Conservation (phyloP, 176 grass and related monocot genomes). For the Puccinellia tenuiflora region DNA sequence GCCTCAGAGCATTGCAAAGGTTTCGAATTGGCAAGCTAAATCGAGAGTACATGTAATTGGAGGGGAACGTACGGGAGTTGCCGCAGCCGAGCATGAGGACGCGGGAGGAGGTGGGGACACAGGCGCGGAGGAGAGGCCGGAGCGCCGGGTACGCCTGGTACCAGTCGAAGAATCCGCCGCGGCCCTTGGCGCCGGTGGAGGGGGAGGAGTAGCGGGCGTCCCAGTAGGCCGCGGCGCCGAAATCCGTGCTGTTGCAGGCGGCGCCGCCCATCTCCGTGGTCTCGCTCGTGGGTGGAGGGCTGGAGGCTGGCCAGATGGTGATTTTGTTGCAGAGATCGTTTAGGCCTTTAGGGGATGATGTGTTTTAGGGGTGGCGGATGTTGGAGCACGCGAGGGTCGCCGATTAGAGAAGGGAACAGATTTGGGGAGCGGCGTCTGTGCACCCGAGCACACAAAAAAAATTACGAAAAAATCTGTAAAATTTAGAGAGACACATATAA, state of each 20-base stretch:
- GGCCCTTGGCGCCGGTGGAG: slow-evolving; percentile 31
- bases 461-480: no score
- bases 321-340: neutral
- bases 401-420: neutral
- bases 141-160: slow-evolving; percentile 81
- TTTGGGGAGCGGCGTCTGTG: no score
- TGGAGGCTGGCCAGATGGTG: neutral
- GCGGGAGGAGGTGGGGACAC: slow-evolving; percentile 46
- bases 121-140: slow-evolving; percentile 58
- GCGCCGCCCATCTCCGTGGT: slow-evolving; percentile 27
- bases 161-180: slow-evolving; percentile 71
- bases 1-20: neutral
- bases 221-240: slow-evolving; percentile 73
- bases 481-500: no score
- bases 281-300: neutral
- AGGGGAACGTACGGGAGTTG: slow-evolving; percentile 52
- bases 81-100: slow-evolving; percentile 90
- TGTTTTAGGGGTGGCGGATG: neutral
- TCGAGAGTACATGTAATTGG: neutral
- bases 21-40: neutral
- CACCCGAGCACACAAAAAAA: no score
- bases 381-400: neutral
- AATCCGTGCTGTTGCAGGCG: slow-evolving; percentile 48
- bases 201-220: slow-evolving; percentile 52
- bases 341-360: neutral